Base-by-base conservation (phyloP, 2,329 filamentous ascomycete genomes). In the Pestalotiopsis sp. region DNA sequence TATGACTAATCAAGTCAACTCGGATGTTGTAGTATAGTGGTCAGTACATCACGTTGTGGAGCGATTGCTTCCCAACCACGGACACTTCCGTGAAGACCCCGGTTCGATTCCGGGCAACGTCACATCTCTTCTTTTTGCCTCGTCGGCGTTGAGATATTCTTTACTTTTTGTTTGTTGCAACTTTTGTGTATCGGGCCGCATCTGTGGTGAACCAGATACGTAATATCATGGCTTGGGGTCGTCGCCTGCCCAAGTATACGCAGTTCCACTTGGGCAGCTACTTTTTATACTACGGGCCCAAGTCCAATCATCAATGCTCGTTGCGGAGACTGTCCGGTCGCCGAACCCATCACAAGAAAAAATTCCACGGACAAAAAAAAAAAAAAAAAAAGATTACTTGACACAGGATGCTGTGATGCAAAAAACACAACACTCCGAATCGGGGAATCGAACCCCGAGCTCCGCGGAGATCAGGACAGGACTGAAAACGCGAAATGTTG, bases 371-470 rank as follows among this genome's bases (percentile, higher is more conserved):
- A 13, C 59, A 23, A 11, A 23, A n/a, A 20, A 20, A 57, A 11
- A 23, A n/a, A 20, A 20, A 57, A 25, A 25, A 38, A 39, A 20
- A 41, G 5, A 20, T 7, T 13, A 20, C 3, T 23, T 25, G 13
- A 23, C 55, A 59, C 17, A 59, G 55, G 17, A 36, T 36, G 2
- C 6, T 36, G 5, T 6, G 31, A 7, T 52, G n/a, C 45, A 52
- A 27, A 61, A 39, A 59, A 6, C 2, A 20, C 9, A 38, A 38
- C 31, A 41, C 68, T 69, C 68, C 68, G 66, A 64, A 65, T 65
- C 68, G 68, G 68, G 68, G 68, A 69, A 69, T 69, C 68, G 68
- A 69, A 69, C 68, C 68, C 68, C 68, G 68, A 68, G 68, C 68
- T 66, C 62, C 66, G 39, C 68, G 68, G 68, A 6, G 17, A 5